Conservation (phyloP, 352 stramenopile genomes). For the Phytophthora rubi region DNA sequence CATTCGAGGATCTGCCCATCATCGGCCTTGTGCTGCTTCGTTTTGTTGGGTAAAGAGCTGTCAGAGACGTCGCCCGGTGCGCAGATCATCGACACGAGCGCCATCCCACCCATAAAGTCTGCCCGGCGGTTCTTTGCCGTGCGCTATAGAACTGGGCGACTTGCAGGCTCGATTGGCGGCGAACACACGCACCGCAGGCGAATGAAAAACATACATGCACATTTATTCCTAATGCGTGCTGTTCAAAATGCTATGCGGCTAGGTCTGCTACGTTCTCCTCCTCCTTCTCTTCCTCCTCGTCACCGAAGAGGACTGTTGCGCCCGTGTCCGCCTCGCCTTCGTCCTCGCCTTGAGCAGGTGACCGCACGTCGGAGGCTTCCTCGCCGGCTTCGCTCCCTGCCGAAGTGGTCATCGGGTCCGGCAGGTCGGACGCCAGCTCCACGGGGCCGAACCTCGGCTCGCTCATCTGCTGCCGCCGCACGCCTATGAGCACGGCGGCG, state of each 20-base stretch:
- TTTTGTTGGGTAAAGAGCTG: too few relatives aligned
- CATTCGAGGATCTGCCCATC: too few relatives aligned
- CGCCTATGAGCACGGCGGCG: slow-evolving; percentile 29
- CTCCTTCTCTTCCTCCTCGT: slow-evolving; percentile 21
- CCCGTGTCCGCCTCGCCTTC: slow-evolving; percentile 22
- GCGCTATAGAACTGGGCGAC: slow-evolving; percentile 19
- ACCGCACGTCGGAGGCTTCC: background rate
- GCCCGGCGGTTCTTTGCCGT: background rate
- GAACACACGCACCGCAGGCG: background rate
- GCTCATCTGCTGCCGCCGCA: slow-evolving; percentile 37
- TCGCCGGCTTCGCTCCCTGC: background rate
- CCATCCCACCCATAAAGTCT: slow-evolving; percentile 3
- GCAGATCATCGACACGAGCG: slow-evolving; percentile 4
- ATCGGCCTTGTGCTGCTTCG: too few relatives aligned
- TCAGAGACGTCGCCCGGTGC: slow-evolving; percentile 3
- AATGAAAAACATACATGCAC: background rate
- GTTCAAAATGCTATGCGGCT: slow-evolving; percentile 16
- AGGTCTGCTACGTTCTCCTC: slow-evolving; percentile 6
- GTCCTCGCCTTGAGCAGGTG: slow-evolving; percentile 8
- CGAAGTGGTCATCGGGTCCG: slow-evolving; percentile 33
- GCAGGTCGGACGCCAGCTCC: slow-evolving; percentile 40
- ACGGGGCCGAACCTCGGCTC: slow-evolving; percentile 34
- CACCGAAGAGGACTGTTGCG: slow-evolving; percentile 14
- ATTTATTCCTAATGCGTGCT: background rate
- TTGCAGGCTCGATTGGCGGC: slow-evolving; percentile 12